Evolutionary conservation across 164 flowering plant genomes (phyloP).

Genomic region (Dillenia suffruticosa): DNA sequence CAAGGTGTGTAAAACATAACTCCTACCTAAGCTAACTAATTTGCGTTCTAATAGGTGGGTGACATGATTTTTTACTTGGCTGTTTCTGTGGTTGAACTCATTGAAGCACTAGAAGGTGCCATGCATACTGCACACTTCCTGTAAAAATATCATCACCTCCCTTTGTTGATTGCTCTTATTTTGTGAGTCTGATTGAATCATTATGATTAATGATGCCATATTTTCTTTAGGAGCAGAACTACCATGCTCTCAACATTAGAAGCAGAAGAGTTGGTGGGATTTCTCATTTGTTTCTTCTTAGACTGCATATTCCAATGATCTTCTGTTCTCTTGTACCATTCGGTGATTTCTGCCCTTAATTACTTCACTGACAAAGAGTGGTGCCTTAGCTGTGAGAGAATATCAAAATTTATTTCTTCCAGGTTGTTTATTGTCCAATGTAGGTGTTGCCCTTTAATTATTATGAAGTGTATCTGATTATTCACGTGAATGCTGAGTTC

Average conservation of each 20-base stretch:
- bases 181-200: neutral
- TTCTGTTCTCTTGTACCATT: slow-evolving; percentile 41
- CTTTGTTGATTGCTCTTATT: neutral
- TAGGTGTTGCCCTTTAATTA: neutral
- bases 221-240: slow-evolving; percentile 36
- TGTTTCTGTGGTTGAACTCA: neutral
- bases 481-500: slow-evolving; percentile 40
- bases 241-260: slow-evolving; percentile 50
- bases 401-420: slow-evolving; percentile 57
- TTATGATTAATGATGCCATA: neutral
- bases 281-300: slow-evolving; percentile 46
- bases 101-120: too few relatives aligned
- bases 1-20: slow-evolving; percentile 40
- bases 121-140: too few relatives aligned
- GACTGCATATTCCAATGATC: slow-evolving; percentile 73
- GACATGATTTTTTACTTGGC: neutral
- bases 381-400: slow-evolving; percentile 49
- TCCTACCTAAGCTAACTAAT: neutral
- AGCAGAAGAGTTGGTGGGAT: slow-evolving; percentile 51
- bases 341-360: slow-evolving; percentile 46
- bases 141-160: neutral
- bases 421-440: slow-evolving; percentile 39
- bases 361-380: slow-evolving; percentile 73
- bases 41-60: neutral
- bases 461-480: neutral